Conservation (phyloP, 2,329 filamentous ascomycete genomes). For the Monascus ruber region DNA sequence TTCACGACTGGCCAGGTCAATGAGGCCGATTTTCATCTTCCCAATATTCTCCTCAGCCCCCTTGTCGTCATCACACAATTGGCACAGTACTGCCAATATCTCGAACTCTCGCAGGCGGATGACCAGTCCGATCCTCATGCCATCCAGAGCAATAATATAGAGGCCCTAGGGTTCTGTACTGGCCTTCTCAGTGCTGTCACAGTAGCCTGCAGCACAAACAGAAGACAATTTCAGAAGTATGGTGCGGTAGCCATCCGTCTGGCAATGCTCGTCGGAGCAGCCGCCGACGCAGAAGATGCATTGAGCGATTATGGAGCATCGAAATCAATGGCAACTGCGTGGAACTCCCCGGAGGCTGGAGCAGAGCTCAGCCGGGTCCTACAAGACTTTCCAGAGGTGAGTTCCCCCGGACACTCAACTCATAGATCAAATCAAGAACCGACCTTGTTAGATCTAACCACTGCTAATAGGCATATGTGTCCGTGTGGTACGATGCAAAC, state of each 20-base stretch:
- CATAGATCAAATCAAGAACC: not conserved
- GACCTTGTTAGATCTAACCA: too few species aligned
- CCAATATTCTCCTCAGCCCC: conserved; percentile 25
- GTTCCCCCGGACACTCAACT: conserved; percentile 1
- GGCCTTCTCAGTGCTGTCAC: conserved; percentile 30
- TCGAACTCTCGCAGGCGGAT: conserved; percentile 2
- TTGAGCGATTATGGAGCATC: conserved; percentile 9
- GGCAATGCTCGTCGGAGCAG: conserved; percentile 25
- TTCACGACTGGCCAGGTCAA: conserved; percentile 5
- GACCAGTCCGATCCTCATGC: not conserved
- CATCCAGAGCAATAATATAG: conserved; percentile 2
- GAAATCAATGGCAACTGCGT: conserved; percentile 11
- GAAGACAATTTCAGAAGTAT: conserved; percentile 20
- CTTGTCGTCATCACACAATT: conserved; percentile 31
- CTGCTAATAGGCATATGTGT: conserved; percentile 23
- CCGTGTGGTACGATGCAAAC: conserved; percentile 27
- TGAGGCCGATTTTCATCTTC: conserved; percentile 8
- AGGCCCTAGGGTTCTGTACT: conserved; percentile 29
- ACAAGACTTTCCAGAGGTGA: conserved; percentile 8
- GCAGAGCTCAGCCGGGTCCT: conserved; percentile 12
- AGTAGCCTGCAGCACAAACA: conserved; percentile 18
- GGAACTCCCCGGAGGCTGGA: not conserved
- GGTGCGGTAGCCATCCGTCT: conserved; percentile 29
- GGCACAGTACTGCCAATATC: conserved; percentile 19
- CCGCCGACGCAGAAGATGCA: conserved; percentile 27